Conservation (phyloP, 1,139 yeast species). For the Yamadazyma friedrichii region DNA sequence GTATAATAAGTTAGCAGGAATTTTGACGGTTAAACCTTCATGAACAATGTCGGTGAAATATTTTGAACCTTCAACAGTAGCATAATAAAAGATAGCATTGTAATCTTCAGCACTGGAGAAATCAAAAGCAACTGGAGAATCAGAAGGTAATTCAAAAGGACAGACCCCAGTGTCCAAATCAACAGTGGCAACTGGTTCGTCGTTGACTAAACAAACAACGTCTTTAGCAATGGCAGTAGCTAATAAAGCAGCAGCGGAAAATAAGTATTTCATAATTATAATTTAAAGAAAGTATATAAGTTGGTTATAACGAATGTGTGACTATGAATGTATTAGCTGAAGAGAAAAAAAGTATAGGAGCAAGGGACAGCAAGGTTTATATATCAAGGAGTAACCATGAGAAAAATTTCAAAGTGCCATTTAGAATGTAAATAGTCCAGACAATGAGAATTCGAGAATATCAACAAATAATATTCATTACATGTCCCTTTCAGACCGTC, state of each 20-base stretch:
- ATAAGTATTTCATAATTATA: conserved; percentile 13
- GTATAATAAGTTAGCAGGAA: conserved; percentile 34
- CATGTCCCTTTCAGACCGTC: not conserved
- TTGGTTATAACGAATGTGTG: no score
- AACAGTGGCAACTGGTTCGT: conserved; percentile 32
- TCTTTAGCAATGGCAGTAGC: conserved; percentile 13
- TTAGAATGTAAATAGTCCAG: no score
- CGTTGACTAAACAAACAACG: conserved; percentile 39
- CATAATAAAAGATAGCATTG: conserved; percentile 36
- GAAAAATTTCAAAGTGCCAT: no score
- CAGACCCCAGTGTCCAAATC: conserved; percentile 43
- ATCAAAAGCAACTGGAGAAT: conserved; percentile 27
- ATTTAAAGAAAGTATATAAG: conserved; percentile 8
- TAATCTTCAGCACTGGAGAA: conserved; percentile 32
- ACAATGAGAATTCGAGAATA: not conserved
- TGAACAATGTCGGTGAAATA: conserved; percentile 35
- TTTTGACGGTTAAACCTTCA: conserved; percentile 32
- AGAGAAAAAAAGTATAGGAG: no score
- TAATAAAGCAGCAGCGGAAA: conserved; percentile 17
- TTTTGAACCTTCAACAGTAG: conserved; percentile 20
- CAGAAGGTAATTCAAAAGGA: conserved; percentile 34
- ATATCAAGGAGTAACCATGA: no score
- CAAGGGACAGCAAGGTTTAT: no score
- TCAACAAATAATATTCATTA: not conserved
- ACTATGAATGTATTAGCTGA: no score